Percentiles rank a stretch among this genome's conserved stretches.
phyloP scores from a whole-genome alignment of 2,329 filamentous ascomycete genomes.

The Proliferodiscus dingleyae region DNA sequence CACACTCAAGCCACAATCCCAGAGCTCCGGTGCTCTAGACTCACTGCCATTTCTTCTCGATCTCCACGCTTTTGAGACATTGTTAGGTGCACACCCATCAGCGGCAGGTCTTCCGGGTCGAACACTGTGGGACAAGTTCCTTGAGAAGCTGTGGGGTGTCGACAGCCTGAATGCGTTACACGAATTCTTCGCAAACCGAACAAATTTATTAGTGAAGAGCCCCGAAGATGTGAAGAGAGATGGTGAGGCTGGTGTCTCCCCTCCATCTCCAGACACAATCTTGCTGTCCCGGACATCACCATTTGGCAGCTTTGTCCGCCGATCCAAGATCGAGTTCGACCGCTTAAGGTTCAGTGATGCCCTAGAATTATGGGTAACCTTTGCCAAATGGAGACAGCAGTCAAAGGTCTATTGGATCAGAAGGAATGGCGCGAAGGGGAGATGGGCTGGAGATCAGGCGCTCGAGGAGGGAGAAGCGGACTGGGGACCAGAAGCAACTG shows the following conservation, averaged over 20 bases:
- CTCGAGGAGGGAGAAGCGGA: slow-evolving; percentile 44
- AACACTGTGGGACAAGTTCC: slow-evolving; percentile 81
- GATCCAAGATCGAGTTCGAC: slow-evolving; percentile 73
- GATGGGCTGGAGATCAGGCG: slow-evolving; percentile 55
- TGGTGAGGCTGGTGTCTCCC: slow-evolving; percentile 46
- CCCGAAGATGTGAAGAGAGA: slow-evolving; percentile 55
- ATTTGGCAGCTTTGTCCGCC: slow-evolving; percentile 74
- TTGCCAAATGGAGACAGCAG: slow-evolving; percentile 74
- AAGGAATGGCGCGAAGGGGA: slow-evolving; percentile 41
- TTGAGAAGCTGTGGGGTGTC: slow-evolving; percentile 77
- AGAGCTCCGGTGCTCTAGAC: slow-evolving; percentile 4
- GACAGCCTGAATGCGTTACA: slow-evolving; percentile 79
- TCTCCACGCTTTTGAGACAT: slow-evolving; percentile 54
- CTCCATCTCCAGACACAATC: slow-evolving; percentile 47
- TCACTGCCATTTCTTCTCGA: slow-evolving; percentile 41
- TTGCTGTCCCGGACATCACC: slow-evolving; percentile 69
- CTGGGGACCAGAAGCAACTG: slow-evolving; percentile 45
- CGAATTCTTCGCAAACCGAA: slow-evolving; percentile 62
- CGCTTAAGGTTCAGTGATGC: slow-evolving; percentile 75
- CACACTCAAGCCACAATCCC: slow-evolving; percentile 28
- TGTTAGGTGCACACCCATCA: slow-evolving; percentile 49
- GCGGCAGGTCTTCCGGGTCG: slow-evolving; percentile 62
- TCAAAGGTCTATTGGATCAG: slow-evolving; percentile 59
- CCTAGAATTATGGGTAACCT: slow-evolving; percentile 73
- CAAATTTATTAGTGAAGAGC: slow-evolving; percentile 54